Conservation (phyloP, 768 basidiomycete species). For the Pulveroboletus sp. region DNA sequence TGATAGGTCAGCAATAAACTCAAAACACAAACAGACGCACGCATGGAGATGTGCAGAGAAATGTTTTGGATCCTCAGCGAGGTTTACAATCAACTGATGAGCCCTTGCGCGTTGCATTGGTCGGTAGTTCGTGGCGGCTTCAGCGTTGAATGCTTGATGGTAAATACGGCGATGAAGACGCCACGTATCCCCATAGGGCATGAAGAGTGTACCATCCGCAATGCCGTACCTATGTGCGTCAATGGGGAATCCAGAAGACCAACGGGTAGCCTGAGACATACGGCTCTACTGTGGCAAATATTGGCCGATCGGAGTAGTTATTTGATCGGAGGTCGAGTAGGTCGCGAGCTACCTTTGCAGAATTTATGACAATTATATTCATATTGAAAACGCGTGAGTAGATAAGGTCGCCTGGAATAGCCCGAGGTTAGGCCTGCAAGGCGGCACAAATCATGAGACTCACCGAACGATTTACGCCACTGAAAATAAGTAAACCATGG, state of each 20-base stretch:
- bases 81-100: slow-evolving; percentile 30
- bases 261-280: slow-evolving; percentile 1
- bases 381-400: slow-evolving; percentile 21
- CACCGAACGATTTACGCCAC: slow-evolving; percentile 29
- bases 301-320: slow-evolving; percentile 36
- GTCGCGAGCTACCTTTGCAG: slow-evolving; percentile 24
- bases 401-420: slow-evolving; percentile 19
- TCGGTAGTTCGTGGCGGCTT: slow-evolving; percentile 26
- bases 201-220: slow-evolving; percentile 32
- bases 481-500: slow-evolving; percentile 35
- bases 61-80: slow-evolving; percentile 27
- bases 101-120: slow-evolving; percentile 34
- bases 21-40: slow-evolving; percentile 15
- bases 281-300: slow-evolving; percentile 21
- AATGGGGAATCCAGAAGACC: background rate
- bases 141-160: slow-evolving; percentile 34
- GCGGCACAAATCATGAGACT: background rate
- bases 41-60: slow-evolving; percentile 24
- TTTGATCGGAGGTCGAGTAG: slow-evolving; percentile 27
- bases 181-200: slow-evolving; percentile 41
- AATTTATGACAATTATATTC: slow-evolving; percentile 28
- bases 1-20: background rate
- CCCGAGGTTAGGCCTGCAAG: background rate
- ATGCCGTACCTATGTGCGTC: slow-evolving; percentile 27
- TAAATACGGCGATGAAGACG: slow-evolving; percentile 32